Evolutionary conservation across 306 rosid genomes (phyloP), one percentile per base, ranked within the genome.

Genomic region (Trifolium repens): DNA sequence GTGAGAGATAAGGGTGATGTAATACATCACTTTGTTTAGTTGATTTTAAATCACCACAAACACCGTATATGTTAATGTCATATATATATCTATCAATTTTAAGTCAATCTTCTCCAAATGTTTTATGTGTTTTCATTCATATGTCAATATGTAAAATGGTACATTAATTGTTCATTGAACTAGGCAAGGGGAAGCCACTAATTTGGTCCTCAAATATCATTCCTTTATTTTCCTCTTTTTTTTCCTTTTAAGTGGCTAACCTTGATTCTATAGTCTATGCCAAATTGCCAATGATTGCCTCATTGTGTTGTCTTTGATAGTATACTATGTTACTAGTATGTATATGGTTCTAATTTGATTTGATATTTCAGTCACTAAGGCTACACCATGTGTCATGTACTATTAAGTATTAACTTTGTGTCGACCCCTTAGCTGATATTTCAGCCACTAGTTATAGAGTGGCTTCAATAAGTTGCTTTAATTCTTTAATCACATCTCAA

Each of bases 1-100:
- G 1, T n/a, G 32, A 50, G 13, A 58, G 87, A 81, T 78, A 74
- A 84, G 88, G 71, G 43, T 81, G 88, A 84, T 78, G 85, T 78
- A 84, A 78, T 72, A 3, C 68, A 69, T 53, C 88, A 74, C 85
- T 84, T 84, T 80, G 19, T 68, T 59, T 43, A 17, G 57, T 22
- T 11, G 1, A 16, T 40, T 42, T 79, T 71, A 71, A 75, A 66
- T 16, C 63, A 12, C 19, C 59, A 52, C 63, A 55, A 72, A 61
- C 3, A 22, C 60, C 69, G 1, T 73, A 26, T 30, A 54, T 35
- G 35, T 70, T 71, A 66, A 44, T 49, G 64, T 71, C 78, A 32
- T 61, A 32, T 61, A 43, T 61, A 32, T 61, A 32, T 61, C 43
- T 61, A 61, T 32, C 67, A 32, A 61, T 32, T 50, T 60, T 32